These are phyloP conservation scores for Monosporascus sp. DNA, from an alignment of 2,329 filamentous ascomycete species.

Conservation along the genomic window DNA sequence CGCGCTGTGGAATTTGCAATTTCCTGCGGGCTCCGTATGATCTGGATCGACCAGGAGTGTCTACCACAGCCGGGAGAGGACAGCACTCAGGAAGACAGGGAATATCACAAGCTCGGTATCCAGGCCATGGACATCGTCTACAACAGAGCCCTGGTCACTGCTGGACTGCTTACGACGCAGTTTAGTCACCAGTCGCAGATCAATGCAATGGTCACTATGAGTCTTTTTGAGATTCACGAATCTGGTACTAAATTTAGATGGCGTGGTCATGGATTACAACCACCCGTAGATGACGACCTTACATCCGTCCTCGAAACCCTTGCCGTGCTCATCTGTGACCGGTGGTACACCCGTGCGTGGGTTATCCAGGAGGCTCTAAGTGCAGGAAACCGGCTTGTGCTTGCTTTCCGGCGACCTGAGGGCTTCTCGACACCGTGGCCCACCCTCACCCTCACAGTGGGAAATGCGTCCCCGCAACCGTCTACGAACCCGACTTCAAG, in stretches of 20 bases:
- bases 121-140: constrained; percentile 9
- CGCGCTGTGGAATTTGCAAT: constrained; percentile 5
- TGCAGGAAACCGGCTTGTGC: constrained; percentile 1
- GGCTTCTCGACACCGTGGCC: not conserved
- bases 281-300: not conserved
- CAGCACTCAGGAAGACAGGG: not conserved
- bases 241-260: no score
- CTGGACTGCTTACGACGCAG: constrained; percentile 1
- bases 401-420: not conserved
- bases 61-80: constrained; percentile 2
- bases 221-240: not conserved
- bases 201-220: not conserved
- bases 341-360: constrained; percentile 6
- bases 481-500: no score
- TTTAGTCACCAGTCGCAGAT: constrained; percentile 1
- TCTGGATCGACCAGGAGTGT: constrained; percentile 9
- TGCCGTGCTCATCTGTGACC: not conserved
- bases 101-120: constrained; percentile 1
- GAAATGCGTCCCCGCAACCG: not conserved
- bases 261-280: no score
- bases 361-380: constrained; percentile 4
- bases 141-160: constrained; percentile 3
- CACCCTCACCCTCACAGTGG: not conserved
- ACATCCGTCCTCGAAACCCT: not conserved
- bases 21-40: constrained; percentile 3